phyloP scores from a whole-genome alignment of 2,329 filamentous ascomycete species.

The Knoxdaviesia capensis region DNA sequence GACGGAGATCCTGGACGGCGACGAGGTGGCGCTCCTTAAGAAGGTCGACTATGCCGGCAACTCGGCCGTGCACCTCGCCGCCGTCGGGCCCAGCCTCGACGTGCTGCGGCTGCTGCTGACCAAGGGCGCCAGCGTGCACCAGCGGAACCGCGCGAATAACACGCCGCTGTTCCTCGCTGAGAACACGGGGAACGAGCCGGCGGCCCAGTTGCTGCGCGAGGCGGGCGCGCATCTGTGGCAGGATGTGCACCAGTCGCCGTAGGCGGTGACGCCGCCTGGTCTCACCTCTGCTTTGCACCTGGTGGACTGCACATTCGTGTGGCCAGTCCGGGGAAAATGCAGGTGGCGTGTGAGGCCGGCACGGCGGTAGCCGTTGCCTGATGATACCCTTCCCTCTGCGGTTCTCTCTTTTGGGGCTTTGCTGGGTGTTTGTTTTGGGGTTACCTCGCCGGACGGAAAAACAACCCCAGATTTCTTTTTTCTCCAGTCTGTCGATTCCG shows the following conservation, averaged over 20 bases:
- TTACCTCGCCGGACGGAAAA: too few relatives aligned
- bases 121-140: slow-evolving; percentile 45
- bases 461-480: too few relatives aligned
- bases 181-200: slow-evolving; percentile 31
- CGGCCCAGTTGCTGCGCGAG: slow-evolving; percentile 31
- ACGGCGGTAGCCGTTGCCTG: too few relatives aligned
- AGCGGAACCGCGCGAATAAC: slow-evolving; percentile 42
- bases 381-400: too few relatives aligned
- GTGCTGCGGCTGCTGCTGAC: slow-evolving; percentile 38
- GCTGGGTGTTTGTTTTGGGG: too few relatives aligned
- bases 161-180: slow-evolving; percentile 45
- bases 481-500: too few relatives aligned
- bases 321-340: too few relatives aligned
- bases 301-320: too few relatives aligned
- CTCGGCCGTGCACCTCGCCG: slow-evolving; percentile 41
- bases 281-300: too few relatives aligned
- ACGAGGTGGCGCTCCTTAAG: slow-evolving; percentile 47
- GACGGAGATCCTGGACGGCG: slow-evolving; percentile 43
- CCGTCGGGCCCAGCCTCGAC: slow-evolving; percentile 29
- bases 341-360: too few relatives aligned
- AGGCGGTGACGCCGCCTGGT: too few relatives aligned
- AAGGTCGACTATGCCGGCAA: slow-evolving; percentile 67
- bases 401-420: too few relatives aligned
- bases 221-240: slow-evolving; percentile 40
- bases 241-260: slow-evolving; percentile 5